Evolutionary conservation across 352 stramenopile species (phyloP), one percentile per base, ranked within the genome.

Genomic region (Phytophthora quininea): DNA sequence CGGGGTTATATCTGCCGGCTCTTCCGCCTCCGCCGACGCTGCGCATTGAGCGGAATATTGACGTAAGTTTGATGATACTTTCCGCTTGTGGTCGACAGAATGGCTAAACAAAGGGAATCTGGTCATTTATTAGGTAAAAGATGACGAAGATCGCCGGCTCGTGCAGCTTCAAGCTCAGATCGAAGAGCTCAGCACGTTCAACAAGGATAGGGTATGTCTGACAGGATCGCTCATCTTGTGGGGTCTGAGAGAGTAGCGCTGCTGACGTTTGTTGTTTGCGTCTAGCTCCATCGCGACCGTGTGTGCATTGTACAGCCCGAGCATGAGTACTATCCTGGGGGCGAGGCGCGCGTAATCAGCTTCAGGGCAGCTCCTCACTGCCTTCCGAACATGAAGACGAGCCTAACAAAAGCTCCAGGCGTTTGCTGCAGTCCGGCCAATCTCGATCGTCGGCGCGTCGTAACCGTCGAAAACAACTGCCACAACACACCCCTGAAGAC

Each of bases 41-140:
- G 19, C 86, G 94, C 27, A 99, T 99, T 56, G 92, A 95, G 58
- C 82, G 93, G 65, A 98, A 97, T 35, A 98, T 98, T 63, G 95
- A 95, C 63, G 93, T 98, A 49, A 9, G 43, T 29, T 53, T 66
- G 78, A 64, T 27, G 4, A 2, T 30, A 15, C 33, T 24, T 50
- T 45, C 29, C 48, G 53, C 4, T 35, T 8, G 2, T 35, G 31
- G 4, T 24, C 31, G 32, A 27, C 30, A 57, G 45, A 50, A 37
- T 61, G 49, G 6, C 15, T 14, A 56, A 15, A 24, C 19, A 24
- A 24, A 24, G 19, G 19, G 19, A n/a, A 35, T 55, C n/a, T 3
- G 10, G 6, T 11, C 10, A 69, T 51, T 61, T 1, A 47, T 40
- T 46, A 95, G 85, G 86, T 96, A 3, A 94, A 96, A 82, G 95